Base-by-base conservation (phyloP, 2,329 filamentous ascomycete genomes). In the Paramyrothecium roridum region DNA sequence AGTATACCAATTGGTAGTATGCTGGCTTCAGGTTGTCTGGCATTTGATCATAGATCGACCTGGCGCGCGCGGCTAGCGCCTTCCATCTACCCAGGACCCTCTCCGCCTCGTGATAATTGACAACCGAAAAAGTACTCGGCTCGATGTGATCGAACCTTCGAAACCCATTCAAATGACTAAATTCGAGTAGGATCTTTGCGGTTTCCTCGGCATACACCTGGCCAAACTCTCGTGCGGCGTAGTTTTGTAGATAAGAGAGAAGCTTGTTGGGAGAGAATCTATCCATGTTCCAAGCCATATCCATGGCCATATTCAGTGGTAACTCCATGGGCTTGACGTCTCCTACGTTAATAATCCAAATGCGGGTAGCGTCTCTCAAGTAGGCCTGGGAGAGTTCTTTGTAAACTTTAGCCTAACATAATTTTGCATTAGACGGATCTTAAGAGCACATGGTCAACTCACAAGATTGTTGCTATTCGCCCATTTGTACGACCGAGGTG, bases 391-490 rank as follows among this genome's bases (percentile, higher is more conserved):
- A n/a, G n/a, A n/a, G n/a, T n/a, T n/a, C n/a, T n/a, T n/a, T n/a
- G n/a, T n/a, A n/a, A n/a, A n/a, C n/a, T n/a, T n/a, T n/a, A n/a
- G n/a, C n/a, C n/a, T n/a, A n/a, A n/a, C n/a, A n/a, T n/a, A n/a
- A n/a, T n/a, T n/a, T n/a, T n/a, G n/a, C n/a, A n/a, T n/a, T n/a
- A n/a, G n/a, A n/a, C n/a, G n/a, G n/a, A n/a, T n/a, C n/a, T n/a
- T n/a, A n/a, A n/a, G n/a, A n/a, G n/a, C n/a, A n/a, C n/a, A n/a
- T n/a, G n/a, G n/a, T n/a, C n/a, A n/a, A n/a, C n/a, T n/a, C n/a
- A n/a, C n/a, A n/a, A n/a, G n/a, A n/a, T n/a, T n/a, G n/a, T 84
- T 84, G 3, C 80, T 85, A 62, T 87, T 86, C 59, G 85, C 84
- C 80, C 81, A 83, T 53, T 82, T 84, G 63, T 83, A 84, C 64